Evolutionary conservation across 352 stramenopile genomes (phyloP), one percentile per base, ranked within the genome.

Genomic region (Blastocystis sp.): DNA sequence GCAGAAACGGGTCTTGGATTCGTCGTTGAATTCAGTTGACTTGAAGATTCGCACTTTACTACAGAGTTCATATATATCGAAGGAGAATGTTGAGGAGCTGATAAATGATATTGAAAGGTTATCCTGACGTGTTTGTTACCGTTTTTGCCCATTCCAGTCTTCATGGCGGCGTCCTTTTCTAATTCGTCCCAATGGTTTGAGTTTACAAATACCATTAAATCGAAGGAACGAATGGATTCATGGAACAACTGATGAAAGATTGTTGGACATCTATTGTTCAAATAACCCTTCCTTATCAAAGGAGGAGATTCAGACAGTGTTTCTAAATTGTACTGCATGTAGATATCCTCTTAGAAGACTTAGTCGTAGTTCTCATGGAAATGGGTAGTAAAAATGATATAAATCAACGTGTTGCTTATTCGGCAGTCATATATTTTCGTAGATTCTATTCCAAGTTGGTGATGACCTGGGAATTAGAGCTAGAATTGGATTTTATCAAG

Each of bases 141-240:
- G n/a, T n/a, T n/a, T n/a, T 73, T 76, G 30, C 15, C 2, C 30
- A 76, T n/a, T 15, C 33, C 22, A 17, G 27, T 5, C 17, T 56
- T n/a, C 6, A 84, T 84, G 73, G 27, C 73, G 1, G 73, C 73
- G 22, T 84, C 73, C 48, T 84, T 84, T 48, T 84, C 33, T 5
- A 54, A 53, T 19, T 84, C 73, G 3, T 66, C 73, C 24, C 22
- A 84, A 68, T 84, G 73, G 73, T 84, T 69, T n/a, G 19, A 17
- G 2, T 54, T 37, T 19, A 22, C 5, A 17, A 24, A 2, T 33
- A 2, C 0, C 48, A 42, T 30, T 66, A 68, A 35, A 1, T 17
- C 5, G n/a, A 44, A 84, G 73, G 73, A 64, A 84, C 3, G 48
- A 84, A 51, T 84, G 73, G 73, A 84, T 84, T 33, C 64, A 51